Evolutionary conservation across 495 filamentous ascomycete species (phyloP).

Genomic region (Hypoxylon fragiforme): DNA sequence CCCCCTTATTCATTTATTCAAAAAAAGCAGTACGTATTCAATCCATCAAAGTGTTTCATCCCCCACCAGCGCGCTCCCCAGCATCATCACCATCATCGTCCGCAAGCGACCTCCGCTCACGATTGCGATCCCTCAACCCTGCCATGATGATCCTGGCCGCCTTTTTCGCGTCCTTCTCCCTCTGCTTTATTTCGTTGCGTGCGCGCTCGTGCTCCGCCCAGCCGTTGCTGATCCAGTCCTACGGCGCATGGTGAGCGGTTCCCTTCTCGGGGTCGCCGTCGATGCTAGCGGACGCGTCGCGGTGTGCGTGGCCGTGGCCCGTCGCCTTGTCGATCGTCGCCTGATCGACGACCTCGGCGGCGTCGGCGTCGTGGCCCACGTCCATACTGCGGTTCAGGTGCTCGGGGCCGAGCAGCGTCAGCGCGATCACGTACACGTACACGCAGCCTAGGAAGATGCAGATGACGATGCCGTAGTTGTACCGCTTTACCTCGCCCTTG

Average conservation of each 20-base stretch:
- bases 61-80: neutral
- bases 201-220: neutral
- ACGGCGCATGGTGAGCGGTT: constrained; percentile 18
- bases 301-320: neutral
- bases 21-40: neutral
- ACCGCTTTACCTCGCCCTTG: constrained; percentile 53
- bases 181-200: neutral
- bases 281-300: constrained; percentile 22
- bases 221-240: neutral
- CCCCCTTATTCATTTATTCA: neutral
- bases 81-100: neutral
- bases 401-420: constrained; percentile 80
- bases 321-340: constrained; percentile 34
- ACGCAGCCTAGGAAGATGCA: constrained; percentile 94
- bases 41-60: constrained; percentile 1
- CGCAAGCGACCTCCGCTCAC: neutral
- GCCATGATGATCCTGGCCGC: neutral
- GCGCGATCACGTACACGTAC: constrained; percentile 76
- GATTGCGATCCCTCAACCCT: neutral
- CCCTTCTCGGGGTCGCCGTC: constrained; percentile 37
- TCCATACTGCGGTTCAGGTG: constrained; percentile 66
- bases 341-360: constrained; percentile 56
- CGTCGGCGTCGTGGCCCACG: constrained; percentile 66
- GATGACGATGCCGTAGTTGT: constrained; percentile 87
- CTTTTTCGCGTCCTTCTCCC: neutral